These are phyloP conservation scores for Sporobolus alterniflorus DNA, from an alignment of 202 grass and related monocot species.

Conservation along the genomic window DNA sequence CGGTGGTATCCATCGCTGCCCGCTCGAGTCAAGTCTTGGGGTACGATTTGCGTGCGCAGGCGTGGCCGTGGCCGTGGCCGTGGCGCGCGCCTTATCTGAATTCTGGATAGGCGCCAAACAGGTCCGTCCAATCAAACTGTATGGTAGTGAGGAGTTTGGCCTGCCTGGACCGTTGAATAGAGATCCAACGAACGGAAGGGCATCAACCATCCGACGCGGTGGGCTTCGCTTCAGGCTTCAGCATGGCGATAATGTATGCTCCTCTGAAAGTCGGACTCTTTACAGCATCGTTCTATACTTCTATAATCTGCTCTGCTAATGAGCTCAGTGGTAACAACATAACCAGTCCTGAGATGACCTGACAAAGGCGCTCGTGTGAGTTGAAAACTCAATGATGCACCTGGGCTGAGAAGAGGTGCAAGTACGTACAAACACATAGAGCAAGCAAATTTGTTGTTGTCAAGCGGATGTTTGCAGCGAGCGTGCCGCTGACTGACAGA, in stretches of 20 bases:
- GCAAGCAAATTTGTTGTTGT: constrained; percentile 27
- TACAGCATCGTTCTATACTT: not conserved
- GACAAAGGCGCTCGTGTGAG: not conserved
- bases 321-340: not conserved
- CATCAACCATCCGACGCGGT: not conserved
- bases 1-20: constrained; percentile 38
- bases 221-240: not conserved
- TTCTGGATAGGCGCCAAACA: constrained; percentile 11
- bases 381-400: not conserved
- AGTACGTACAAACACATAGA: not conserved
- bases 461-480: constrained; percentile 19
- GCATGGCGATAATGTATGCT: not conserved
- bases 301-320: not conserved
- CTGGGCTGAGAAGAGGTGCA: not conserved
- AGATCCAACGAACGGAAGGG: constrained; percentile 15
- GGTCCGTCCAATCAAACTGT: not conserved
- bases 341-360: not conserved
- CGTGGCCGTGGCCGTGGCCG: constrained; percentile 19
- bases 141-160: not conserved
- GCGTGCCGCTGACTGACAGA: constrained; percentile 4
- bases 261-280: not conserved
- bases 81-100: constrained; percentile 35
- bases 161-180: not conserved
- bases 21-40: not conserved
- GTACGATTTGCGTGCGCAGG: constrained; percentile 13